Conservation (phyloP, 1,284 basidiomycete species). For the Polyporus tsugae region DNA sequence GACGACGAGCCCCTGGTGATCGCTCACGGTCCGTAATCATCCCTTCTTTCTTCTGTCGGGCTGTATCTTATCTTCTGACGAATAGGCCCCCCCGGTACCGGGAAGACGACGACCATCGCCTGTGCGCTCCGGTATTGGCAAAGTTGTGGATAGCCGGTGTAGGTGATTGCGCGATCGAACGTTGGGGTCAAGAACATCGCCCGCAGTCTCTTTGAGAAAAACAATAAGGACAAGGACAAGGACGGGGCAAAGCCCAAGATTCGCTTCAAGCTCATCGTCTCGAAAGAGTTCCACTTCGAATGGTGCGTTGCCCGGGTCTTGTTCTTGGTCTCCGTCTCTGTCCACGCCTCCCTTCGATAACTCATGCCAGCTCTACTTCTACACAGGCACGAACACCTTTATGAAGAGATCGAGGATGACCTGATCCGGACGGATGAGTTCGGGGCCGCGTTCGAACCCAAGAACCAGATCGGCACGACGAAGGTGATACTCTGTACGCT, state of each 20-base stretch:
- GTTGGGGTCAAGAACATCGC: slow-evolving; percentile 62
- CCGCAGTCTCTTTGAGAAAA: slow-evolving; percentile 48
- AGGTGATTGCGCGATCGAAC: slow-evolving; percentile 47
- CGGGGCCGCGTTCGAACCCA: slow-evolving; percentile 10
- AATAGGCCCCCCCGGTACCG: slow-evolving; percentile 34
- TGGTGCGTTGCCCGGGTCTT: slow-evolving; percentile 54
- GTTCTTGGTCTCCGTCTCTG: not conserved
- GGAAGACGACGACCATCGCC: slow-evolving; percentile 48
- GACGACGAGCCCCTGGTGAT: slow-evolving; percentile 15
- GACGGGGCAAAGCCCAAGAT: not conserved
- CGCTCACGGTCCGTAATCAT: slow-evolving; percentile 13
- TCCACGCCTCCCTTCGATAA: not conserved
- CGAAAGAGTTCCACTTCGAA: slow-evolving; percentile 61
- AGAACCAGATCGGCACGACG: slow-evolving; percentile 38
- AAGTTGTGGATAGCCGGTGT: slow-evolving; percentile 23
- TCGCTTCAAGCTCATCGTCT: slow-evolving; percentile 53
- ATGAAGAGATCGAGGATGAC: slow-evolving; percentile 49
- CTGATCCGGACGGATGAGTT: slow-evolving; percentile 63
- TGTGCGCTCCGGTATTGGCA: slow-evolving; percentile 32
- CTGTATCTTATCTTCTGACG: not conserved
- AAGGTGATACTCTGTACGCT: slow-evolving; percentile 74
- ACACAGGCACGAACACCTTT: slow-evolving; percentile 76
- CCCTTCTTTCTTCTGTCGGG: not conserved
- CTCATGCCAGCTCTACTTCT: not conserved
- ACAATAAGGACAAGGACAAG: not conserved